phyloP scores from a whole-genome alignment of 2,329 filamentous ascomycete genomes.

The Colletotrichum costaricense region DNA sequence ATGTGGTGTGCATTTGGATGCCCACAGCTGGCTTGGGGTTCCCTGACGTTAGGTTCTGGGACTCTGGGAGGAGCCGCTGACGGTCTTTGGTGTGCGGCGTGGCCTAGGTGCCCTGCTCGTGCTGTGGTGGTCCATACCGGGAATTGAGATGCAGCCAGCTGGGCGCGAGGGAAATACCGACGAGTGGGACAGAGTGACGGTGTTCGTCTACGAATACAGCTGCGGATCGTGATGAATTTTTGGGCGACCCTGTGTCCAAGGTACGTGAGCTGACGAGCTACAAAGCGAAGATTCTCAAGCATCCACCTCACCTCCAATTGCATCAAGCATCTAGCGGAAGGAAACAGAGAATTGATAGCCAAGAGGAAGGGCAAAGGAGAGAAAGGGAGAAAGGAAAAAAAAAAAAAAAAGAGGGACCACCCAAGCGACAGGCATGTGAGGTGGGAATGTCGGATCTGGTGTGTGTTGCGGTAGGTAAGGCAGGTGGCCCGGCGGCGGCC shows the following conservation, averaged over 20 bases:
- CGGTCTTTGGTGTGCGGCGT: neutral
- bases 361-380: constrained; percentile 7
- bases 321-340: neutral
- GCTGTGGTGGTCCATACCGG: neutral
- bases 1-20: neutral
- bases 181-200: neutral
- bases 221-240: neutral
- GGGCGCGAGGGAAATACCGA: neutral
- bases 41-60: neutral
- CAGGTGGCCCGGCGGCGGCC: neutral
- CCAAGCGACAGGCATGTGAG: neutral
- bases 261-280: neutral
- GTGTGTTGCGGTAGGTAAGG: neutral
- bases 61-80: neutral
- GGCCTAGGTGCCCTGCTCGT: neutral
- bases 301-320: neutral
- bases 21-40: neutral
- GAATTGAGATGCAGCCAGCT: neutral
- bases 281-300: neutral
- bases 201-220: neutral
- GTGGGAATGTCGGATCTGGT: constrained; percentile 2
- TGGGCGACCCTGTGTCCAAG: neutral
- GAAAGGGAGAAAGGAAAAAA: neutral
- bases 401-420: neutral
- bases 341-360: neutral